Base-by-base conservation (phyloP, 2,329 filamentous ascomycete species). In the Aureobasidium mangrovei region DNA sequence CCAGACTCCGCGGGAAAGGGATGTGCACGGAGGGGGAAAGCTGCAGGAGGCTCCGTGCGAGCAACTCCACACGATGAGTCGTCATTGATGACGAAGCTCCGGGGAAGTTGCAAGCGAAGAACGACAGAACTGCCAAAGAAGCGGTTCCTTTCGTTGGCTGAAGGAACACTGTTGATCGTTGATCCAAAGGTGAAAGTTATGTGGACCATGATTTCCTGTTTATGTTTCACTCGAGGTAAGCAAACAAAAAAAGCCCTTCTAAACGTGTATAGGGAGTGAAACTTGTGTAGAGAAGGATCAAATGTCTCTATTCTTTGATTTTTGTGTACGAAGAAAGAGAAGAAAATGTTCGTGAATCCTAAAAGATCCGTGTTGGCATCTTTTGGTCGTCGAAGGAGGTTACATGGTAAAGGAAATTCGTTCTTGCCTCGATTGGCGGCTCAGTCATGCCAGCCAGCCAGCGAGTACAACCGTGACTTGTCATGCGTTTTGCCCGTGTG, bases 341-440 rank as follows among this genome's bases (percentile, higher is more conserved):
- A 18, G 18, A 18, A 18, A 18, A 18, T 18, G 18, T 18, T 49
- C 46, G 46, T 49, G 46, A 49, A 49, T 49, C 46, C 46, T 49
- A 48, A 48, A 48, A 49, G 46, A 49, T 49, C 35, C 27, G n/a
- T 39, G 4, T 24, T 48, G 46, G 46, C 47, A 51, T 51, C 38
- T 51, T 51, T 51, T 51, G 47, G 38, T 51, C 47, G 47, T 51
- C 47, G 47, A 42, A 42, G 38, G 18, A 33, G n/a, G 24, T 31
- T 51, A 42, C 29, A 42, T 42, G 28, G 27, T 18, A 51, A 51
- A 35, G 29, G 47, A 51, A 42, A 51, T 51, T 51, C 47, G 47
- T 42, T 51, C 47, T 42, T 41, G 47, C 18, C 47, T 27, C 12
- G 38, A 35, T 35, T 41, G 38, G 29, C n/a, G 29, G 24, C 47